Base-by-base conservation (phyloP, 192 early-diverging fungal species). In the Jimgerdemannia lactiflua region DNA sequence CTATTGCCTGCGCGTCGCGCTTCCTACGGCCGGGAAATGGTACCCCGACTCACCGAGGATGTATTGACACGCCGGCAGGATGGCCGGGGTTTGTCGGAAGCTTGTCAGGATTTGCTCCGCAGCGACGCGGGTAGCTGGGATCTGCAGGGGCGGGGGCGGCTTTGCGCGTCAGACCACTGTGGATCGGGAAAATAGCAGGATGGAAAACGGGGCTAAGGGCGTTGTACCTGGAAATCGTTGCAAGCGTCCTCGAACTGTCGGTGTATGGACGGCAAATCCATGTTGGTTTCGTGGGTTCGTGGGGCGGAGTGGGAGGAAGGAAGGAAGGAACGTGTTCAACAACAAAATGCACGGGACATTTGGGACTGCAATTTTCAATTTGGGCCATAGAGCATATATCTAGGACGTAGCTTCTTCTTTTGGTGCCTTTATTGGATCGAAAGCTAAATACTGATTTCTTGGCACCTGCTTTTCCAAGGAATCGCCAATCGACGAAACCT, bases 61-160 rank as follows among this genome's bases (percentile, higher is more conserved):
- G 73, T 91, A 89, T 72, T 88, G 85, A 80, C 87, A 90, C 39
- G 82, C 80, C n/a, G 85, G 81, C 20, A 92, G 76, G 43, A 86
- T 84, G 59, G 89, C 82, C 39, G 87, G 83, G 39, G 81, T 82
- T 67, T 86, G 86, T 70, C 85, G 84, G 71, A 87, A 89, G 10
- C 80, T 73, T 40, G 78, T 80, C 59, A 89, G 65, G 39, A 87
- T 80, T 69, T 85, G 76, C 63, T 89, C 88, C 8, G 86, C 88
- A 11, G 82, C 82, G 39, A 73, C 72, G 71, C 88, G 80, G 42
- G 85, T 87, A 3, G 88, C 72, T n/a, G 86, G 85, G 18, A 86
- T 80, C 88, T 89, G 67, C 20, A 43, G 40, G 40, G 6, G 49
- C 14, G 0, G 49, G 49, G 49, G 6, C 2, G 49, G 49, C 14